Base-by-base conservation (phyloP, 1,284 basidiomycete species). In the Ganoderma boninense region DNA sequence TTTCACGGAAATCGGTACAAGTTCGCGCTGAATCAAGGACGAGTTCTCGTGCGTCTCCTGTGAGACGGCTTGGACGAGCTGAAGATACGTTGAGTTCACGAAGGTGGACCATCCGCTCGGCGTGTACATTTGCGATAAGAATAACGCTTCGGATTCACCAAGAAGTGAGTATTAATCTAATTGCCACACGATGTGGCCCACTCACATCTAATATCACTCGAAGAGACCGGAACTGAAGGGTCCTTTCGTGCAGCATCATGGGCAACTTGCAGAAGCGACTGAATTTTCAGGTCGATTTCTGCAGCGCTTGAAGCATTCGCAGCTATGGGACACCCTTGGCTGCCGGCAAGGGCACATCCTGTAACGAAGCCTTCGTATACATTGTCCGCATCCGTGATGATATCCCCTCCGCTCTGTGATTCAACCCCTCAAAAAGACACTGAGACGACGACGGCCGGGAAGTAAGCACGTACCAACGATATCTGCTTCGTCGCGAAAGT, bases 311-410 rank as follows among this genome's bases (percentile, higher is more conserved):
- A 8, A 57, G 54, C 32, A 63, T 61, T 18, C 46, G 66, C 14
- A 35, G 71, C 68, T 26, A 69, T 54, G 16, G 64, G n/a, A 42
- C 71, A 74, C 16, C 66, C 71, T 0, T n/a, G 16, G 8, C 68
- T 66, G 3, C 73, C 71, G 3, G 73, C 16, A 66, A 74, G 71
- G 4, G 71, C 71, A 56, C 73, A 74, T 35, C 73, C 71, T 2
- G 68, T 70, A 16, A 69, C 44, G 44, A 74, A 70, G 16, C 18
- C 73, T 2, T 70, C 65, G 68, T 71, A 74, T 1, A 67, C 62
- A 23, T 32, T 56, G 20, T 67, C 66, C 11, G 49, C 44, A 38
- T 61, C 59, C 20, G 38, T 35, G 29, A 67, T 46, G 29, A 49
- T 32, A 7, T 67, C 46, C 13, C 43, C 59, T 20, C 32, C 60